A percentile compares a stretch with the other conserved stretches of the same genome.
phyloP scores from a whole-genome alignment of 257 asterid species.

The Leonotis leonurus region DNA sequence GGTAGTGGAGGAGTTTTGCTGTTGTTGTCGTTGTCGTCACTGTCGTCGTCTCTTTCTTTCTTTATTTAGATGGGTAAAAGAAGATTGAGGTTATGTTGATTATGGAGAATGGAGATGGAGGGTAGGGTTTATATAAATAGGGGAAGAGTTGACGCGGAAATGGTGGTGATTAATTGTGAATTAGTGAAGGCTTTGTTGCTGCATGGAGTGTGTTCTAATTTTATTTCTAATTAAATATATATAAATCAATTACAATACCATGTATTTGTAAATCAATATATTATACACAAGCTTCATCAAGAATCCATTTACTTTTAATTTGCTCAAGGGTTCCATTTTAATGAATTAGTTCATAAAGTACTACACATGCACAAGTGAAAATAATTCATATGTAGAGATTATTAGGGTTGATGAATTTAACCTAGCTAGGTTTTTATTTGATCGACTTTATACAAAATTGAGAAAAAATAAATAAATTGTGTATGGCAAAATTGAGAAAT shows the following conservation, averaged over 20 bases:
- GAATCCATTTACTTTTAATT: neutral
- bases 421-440: too few species aligned
- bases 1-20: slow-evolving; percentile 13
- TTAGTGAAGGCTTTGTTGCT: slow-evolving; percentile 14
- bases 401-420: too few species aligned
- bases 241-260: too few species aligned
- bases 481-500: neutral
- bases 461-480: too few species aligned
- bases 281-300: neutral
- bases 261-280: neutral
- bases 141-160: slow-evolving; percentile 29
- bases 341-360: too few species aligned
- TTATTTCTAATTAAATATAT: neutral
- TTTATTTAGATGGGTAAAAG: too few species aligned
- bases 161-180: slow-evolving; percentile 14
- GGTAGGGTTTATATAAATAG: slow-evolving; percentile 18
- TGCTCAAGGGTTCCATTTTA: too few species aligned
- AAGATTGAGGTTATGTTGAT: neutral
- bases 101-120: neutral
- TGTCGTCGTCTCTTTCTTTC: too few species aligned
- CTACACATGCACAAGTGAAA: too few species aligned
- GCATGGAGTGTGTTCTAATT: slow-evolving; percentile 25
- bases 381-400: too few species aligned
- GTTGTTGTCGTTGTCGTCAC: neutral
- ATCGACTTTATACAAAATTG: too few species aligned